Evolutionary conservation across 768 basidiomycete genomes (phyloP).

Genomic region (Lyophyllum atratum): DNA sequence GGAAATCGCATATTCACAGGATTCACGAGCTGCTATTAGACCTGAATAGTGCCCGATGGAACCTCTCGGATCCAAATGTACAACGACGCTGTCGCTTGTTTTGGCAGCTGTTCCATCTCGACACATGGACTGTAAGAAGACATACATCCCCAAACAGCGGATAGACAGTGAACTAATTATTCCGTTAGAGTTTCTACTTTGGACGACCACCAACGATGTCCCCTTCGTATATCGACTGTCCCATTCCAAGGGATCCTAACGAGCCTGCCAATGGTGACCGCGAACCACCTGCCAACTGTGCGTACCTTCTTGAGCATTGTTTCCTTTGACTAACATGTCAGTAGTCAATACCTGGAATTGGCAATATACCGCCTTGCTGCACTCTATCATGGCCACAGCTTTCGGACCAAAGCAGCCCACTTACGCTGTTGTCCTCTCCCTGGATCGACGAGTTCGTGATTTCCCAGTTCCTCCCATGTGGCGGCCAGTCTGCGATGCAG

Average conservation of each 20-base stretch:
- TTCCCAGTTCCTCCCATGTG: constrained; percentile 52
- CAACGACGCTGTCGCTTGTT: constrained; percentile 58
- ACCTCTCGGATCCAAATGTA: constrained; percentile 44
- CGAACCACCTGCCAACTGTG: constrained; percentile 44
- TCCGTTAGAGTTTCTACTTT: constrained; percentile 55
- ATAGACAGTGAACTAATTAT: not conserved
- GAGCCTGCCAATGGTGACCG: constrained; percentile 33
- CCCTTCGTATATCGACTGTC: constrained; percentile 54
- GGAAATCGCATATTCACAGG: not conserved
- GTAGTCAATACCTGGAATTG: constrained; percentile 58
- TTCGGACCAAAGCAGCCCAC: constrained; percentile 54
- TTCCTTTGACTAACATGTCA: not conserved
- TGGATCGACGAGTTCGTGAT: constrained; percentile 64
- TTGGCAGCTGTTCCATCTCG: constrained; percentile 68
- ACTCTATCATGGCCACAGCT: constrained; percentile 49
- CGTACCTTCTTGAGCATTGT: constrained; percentile 14
- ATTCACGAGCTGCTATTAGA: constrained; percentile 36
- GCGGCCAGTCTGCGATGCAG: constrained; percentile 35
- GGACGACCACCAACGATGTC: constrained; percentile 63
- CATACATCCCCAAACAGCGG: not conserved
- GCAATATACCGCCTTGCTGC: constrained; percentile 54
- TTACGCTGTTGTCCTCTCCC: constrained; percentile 54
- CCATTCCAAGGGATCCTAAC: constrained; percentile 48
- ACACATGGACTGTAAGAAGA: constrained; percentile 57
- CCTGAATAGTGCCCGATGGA: constrained; percentile 61